A percentile compares a stretch with the other conserved stretches of the same genome.
phyloP scores from a whole-genome alignment of 2,329 filamentous ascomycete genomes.

The Aschersonia sp. region DNA sequence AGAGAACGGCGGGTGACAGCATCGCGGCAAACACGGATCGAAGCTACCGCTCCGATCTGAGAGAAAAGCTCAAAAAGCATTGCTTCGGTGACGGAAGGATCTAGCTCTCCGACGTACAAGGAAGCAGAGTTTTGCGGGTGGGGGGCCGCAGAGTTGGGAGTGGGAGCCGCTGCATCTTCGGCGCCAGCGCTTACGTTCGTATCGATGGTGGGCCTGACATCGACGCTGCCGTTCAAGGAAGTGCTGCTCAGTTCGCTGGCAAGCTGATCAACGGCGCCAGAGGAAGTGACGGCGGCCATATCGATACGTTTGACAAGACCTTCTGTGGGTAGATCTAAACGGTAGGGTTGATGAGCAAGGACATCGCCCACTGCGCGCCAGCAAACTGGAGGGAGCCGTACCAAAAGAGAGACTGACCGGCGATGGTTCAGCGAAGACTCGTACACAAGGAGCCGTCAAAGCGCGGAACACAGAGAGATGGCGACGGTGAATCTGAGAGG shows the following conservation, averaged over 20 bases:
- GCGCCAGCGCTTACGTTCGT: conserved; percentile 48
- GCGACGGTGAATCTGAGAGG: too few relatives aligned
- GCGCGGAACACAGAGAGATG: too few relatives aligned
- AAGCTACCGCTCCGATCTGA: conserved; percentile 95
- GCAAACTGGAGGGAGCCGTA: too few relatives aligned
- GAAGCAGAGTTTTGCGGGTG: conserved; percentile 91
- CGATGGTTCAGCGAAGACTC: neutral
- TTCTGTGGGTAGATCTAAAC: conserved; percentile 4
- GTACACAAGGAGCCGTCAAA: too few relatives aligned
- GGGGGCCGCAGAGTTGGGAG: conserved; percentile 58
- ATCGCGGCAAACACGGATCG: conserved; percentile 98
- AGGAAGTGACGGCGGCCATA: conserved; percentile 47
- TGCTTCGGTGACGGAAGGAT: conserved; percentile 93
- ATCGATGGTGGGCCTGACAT: conserved; percentile 57
- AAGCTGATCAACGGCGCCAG: conserved; percentile 63
- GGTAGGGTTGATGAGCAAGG: neutral
- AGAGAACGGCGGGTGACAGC: conserved; percentile 97
- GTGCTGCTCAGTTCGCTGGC: conserved; percentile 62
- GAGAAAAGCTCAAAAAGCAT: conserved; percentile 99
- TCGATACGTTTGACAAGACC: conserved; percentile 14
- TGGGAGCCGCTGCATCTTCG: conserved; percentile 49
- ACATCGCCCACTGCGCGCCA: neutral
- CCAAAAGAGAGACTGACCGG: neutral
- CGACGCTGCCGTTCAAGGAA: conserved; percentile 53
- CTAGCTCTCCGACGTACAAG: conserved; percentile 97